phyloP scores from a whole-genome alignment of 176 grass and related monocot genomes.

The Rhynchospora tenuis region DNA sequence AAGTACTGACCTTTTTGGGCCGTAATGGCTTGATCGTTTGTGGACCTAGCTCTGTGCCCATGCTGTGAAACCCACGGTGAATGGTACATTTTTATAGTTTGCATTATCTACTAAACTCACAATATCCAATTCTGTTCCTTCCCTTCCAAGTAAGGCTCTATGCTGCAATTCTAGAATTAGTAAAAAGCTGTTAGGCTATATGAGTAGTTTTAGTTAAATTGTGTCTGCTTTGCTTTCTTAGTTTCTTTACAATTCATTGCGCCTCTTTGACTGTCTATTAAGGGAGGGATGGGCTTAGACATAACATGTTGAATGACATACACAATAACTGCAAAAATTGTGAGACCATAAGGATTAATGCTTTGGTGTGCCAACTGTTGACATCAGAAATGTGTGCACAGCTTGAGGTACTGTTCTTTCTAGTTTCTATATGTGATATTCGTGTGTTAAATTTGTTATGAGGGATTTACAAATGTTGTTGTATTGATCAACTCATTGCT shows the following conservation, averaged over 20 bases:
- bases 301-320: slow-evolving; percentile 96
- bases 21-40: slow-evolving; percentile 61
- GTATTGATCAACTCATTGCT: neutral
- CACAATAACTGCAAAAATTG: slow-evolving; percentile 76
- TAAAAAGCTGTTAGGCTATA: neutral
- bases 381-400: slow-evolving; percentile 88
- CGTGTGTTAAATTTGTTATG: neutral
- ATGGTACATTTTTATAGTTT: no score
- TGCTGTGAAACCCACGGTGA: slow-evolving; percentile 54
- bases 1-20: slow-evolving; percentile 88
- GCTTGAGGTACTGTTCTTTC: slow-evolving; percentile 65
- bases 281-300: slow-evolving; percentile 96
- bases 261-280: neutral
- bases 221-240: neutral
- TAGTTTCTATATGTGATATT: slow-evolving; percentile 1
- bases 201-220: neutral
- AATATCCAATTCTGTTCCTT: neutral
- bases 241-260: neutral
- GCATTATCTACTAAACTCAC: neutral
- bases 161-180: neutral
- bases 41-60: slow-evolving; percentile 74
- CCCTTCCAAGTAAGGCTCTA: neutral
- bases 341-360: slow-evolving; percentile 74
- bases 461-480: neutral
- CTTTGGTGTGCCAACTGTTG: slow-evolving; percentile 76